phyloP scores from a whole-genome alignment of 345 rosid species.

The Aquilaria sinensis region DNA sequence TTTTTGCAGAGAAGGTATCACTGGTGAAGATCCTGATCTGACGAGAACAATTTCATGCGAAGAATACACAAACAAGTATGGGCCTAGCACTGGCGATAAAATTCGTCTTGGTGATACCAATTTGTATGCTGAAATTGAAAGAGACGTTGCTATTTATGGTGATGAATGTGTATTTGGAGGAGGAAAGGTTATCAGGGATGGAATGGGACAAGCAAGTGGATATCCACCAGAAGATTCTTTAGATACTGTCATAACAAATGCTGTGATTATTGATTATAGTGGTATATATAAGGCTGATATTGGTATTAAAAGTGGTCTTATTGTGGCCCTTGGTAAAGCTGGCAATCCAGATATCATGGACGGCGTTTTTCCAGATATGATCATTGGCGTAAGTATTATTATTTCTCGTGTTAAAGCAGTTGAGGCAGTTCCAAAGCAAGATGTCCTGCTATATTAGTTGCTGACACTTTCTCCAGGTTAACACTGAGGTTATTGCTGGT shows the following conservation, averaged over 20 bases:
- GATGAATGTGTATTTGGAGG: constrained; percentile 99
- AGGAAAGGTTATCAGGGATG: constrained; percentile 96
- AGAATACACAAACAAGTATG: constrained; percentile 86
- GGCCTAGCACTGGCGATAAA: constrained; percentile 94
- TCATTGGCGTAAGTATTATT: constrained; percentile 62
- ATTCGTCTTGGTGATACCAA: constrained; percentile 82
- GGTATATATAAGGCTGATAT: constrained; percentile 92
- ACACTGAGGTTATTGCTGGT: constrained; percentile 93
- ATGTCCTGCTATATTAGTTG: constrained; percentile 3
- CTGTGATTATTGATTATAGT: constrained; percentile 73
- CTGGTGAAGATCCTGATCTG: constrained; percentile 53
- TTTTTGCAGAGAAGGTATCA: constrained; percentile 65
- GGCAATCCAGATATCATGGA: constrained; percentile 92
- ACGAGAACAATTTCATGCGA: constrained; percentile 44
- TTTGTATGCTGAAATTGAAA: constrained; percentile 83
- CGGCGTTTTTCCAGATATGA: constrained; percentile 45
- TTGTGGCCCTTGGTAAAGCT: constrained; percentile 72
- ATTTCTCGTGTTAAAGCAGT: constrained; percentile 8
- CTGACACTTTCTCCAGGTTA: constrained; percentile 31
- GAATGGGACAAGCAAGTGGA: constrained; percentile 87
- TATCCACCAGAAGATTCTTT: constrained; percentile 40
- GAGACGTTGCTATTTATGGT: constrained; percentile 69
- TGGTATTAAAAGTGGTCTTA: constrained; percentile 68
- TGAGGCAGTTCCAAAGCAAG: background rate
- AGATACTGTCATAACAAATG: constrained; percentile 81